Percentiles rank a stretch among this genome's conserved stretches.
Evolutionary conservation across 2,329 filamentous ascomycete species (phyloP).

Genomic region (Penicillium sp.): DNA sequence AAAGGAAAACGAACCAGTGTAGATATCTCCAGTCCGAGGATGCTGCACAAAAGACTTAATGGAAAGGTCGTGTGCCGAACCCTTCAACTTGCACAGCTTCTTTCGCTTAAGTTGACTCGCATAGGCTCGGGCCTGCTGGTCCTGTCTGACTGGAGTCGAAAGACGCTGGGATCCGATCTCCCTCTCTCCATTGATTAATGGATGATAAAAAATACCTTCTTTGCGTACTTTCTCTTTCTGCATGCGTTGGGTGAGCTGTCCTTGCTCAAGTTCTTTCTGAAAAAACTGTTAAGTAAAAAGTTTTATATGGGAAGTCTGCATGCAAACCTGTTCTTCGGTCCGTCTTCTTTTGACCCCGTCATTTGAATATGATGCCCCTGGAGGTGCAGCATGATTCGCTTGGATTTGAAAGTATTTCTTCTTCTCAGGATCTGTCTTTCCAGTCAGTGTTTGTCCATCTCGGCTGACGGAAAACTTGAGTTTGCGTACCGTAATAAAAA

Average conservation of each 20-base stretch:
- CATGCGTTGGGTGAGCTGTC: constrained; percentile 26
- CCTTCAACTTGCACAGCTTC: constrained; percentile 33
- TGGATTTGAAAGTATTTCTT: constrained; percentile 69
- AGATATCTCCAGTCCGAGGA: constrained; percentile 34
- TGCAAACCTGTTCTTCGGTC: constrained; percentile 41
- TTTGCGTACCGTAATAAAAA: constrained; percentile 35
- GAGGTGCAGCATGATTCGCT: constrained; percentile 51
- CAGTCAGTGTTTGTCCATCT: not conserved
- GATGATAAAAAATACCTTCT: constrained; percentile 28
- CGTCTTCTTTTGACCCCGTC: constrained; percentile 59
- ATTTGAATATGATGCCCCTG: constrained; percentile 55
- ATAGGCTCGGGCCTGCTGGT: constrained; percentile 31
- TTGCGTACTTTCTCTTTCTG: constrained; percentile 36
- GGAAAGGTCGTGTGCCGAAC: constrained; percentile 25
- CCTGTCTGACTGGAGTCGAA: constrained; percentile 22
- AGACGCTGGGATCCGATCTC: constrained; percentile 29
- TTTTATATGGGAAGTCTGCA: not conserved
- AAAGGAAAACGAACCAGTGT: constrained; percentile 19
- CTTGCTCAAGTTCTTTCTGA: constrained; percentile 31
- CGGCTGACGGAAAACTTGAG: not conserved
- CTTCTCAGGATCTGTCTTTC: constrained; percentile 49
- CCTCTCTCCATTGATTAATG: constrained; percentile 28
- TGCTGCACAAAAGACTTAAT: constrained; percentile 36
- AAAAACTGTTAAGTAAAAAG: not conserved
- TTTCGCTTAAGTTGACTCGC: constrained; percentile 33